These are phyloP conservation scores for Amaranthus hypochondriacus DNA, from an alignment of 148 eudicot genomes.

Conservation along the genomic window DNA sequence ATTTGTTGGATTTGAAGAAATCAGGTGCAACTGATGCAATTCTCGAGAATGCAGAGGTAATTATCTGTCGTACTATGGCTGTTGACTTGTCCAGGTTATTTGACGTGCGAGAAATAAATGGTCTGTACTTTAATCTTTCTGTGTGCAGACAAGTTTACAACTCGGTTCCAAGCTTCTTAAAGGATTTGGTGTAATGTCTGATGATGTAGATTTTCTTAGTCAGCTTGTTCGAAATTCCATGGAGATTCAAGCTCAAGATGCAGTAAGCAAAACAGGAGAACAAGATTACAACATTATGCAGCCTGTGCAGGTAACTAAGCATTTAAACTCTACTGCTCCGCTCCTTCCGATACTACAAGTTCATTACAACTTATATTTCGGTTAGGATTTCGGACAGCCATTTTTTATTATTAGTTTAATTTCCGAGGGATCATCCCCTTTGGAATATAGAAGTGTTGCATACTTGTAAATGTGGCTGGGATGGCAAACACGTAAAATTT, in stretches of 20 bases:
- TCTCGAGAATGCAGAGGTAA: slow-evolving; percentile 95
- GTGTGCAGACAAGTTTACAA: slow-evolving; percentile 86
- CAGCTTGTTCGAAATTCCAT: slow-evolving; percentile 74
- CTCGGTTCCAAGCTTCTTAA: slow-evolving; percentile 92
- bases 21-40: slow-evolving; percentile 94
- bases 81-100: background rate
- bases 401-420: background rate
- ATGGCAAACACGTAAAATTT: too few relatives aligned
- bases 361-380: too few relatives aligned
- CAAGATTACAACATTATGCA: slow-evolving; percentile 52
- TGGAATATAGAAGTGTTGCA: background rate
- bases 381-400: too few relatives aligned
- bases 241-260: slow-evolving; percentile 85
- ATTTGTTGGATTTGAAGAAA: slow-evolving; percentile 86
- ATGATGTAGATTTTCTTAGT: slow-evolving; percentile 75
- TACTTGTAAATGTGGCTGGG: background rate
- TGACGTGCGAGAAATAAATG: background rate
- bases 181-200: slow-evolving; percentile 95
- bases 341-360: background rate
- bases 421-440: background rate
- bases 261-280: slow-evolving; percentile 33
- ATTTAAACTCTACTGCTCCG: background rate
- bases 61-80: background rate
- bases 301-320: slow-evolving; percentile 60
- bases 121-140: slow-evolving; percentile 2